Percentiles rank a stretch among this genome's conserved stretches.
phyloP scores from a whole-genome alignment of 805 yeast genomes.

The Saccharomycopsis selenospora region DNA sequence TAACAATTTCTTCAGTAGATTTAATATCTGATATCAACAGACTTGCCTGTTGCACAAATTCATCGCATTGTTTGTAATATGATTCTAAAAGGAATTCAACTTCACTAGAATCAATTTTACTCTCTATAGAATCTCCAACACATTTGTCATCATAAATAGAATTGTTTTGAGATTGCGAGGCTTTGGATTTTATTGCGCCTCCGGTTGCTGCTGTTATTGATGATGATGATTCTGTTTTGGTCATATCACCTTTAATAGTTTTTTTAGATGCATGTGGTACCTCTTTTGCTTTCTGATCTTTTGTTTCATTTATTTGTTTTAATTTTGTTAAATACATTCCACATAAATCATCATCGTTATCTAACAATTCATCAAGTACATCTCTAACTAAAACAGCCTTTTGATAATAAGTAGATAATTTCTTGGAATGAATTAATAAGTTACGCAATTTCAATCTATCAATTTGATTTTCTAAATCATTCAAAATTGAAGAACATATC shows the following conservation, averaged over 20 bases:
- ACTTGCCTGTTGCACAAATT: constrained; percentile 85
- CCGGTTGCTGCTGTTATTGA: too few species aligned
- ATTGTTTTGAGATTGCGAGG: too few species aligned
- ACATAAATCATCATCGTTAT: constrained; percentile 80
- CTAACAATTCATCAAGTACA: constrained; percentile 75
- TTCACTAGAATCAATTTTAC: constrained; percentile 37
- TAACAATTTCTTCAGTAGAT: constrained; percentile 92
- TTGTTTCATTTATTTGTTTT: neutral
- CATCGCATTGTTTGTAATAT: constrained; percentile 85
- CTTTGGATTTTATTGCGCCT: too few species aligned
- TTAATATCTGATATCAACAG: constrained; percentile 72
- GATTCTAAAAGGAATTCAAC: constrained; percentile 87
- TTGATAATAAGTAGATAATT: constrained; percentile 74
- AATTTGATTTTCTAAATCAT: constrained; percentile 74
- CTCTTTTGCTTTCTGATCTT: constrained; percentile 26
- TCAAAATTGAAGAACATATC: constrained; percentile 63
- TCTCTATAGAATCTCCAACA: neutral
- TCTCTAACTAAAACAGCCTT: constrained; percentile 78
- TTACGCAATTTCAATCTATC: constrained; percentile 74
- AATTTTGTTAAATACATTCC: constrained; percentile 68
- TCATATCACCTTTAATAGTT: too few species aligned
- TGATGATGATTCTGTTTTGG: too few species aligned
- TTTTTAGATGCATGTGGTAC: too few species aligned
- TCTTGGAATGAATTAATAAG: constrained; percentile 76
- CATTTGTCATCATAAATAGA: neutral